Evolutionary conservation across 352 stramenopile species (phyloP).

Genomic region (Globisporangium nodosum): DNA sequence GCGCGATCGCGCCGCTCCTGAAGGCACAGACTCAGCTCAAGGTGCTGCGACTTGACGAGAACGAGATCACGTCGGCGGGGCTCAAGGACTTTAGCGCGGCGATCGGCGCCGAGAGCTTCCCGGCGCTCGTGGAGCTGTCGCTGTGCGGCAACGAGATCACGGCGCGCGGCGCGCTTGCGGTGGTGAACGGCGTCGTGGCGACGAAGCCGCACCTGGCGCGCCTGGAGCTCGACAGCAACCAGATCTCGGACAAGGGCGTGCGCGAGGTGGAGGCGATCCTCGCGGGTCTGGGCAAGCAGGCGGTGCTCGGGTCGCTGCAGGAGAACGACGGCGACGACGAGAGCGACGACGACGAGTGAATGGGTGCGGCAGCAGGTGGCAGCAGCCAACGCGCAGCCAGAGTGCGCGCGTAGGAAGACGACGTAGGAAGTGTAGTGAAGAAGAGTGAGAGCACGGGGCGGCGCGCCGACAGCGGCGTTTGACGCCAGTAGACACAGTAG

Average conservation of each 20-base stretch:
- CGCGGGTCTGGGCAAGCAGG: slow-evolving; percentile 33
- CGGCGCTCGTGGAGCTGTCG: slow-evolving; percentile 45
- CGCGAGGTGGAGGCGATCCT: slow-evolving; percentile 36
- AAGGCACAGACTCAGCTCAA: slow-evolving; percentile 40
- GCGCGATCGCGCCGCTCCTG: slow-evolving; percentile 56
- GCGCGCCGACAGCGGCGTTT: too few relatives aligned
- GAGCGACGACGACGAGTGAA: slow-evolving; percentile 24
- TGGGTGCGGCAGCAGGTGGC: background rate
- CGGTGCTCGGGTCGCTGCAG: slow-evolving; percentile 64
- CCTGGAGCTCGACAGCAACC: slow-evolving; percentile 66
- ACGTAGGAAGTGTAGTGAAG: too few relatives aligned
- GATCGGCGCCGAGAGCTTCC: slow-evolving; percentile 24
- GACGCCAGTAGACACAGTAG: background rate
- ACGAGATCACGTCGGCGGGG: slow-evolving; percentile 68
- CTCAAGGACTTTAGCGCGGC: slow-evolving; percentile 28
- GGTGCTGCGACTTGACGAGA: slow-evolving; percentile 75
- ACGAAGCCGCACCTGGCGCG: slow-evolving; percentile 32
- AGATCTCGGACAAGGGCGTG: slow-evolving; percentile 70
- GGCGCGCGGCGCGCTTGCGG: slow-evolving; percentile 52
- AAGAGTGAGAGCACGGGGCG: too few relatives aligned
- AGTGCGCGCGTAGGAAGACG: background rate
- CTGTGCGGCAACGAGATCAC: slow-evolving; percentile 75
- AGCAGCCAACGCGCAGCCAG: background rate
- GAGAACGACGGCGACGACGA: slow-evolving; percentile 82
- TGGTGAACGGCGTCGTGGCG: slow-evolving; percentile 41